Conservation (phyloP, 2,329 filamentous ascomycete species). For the Thielaviopsis euricoi region DNA sequence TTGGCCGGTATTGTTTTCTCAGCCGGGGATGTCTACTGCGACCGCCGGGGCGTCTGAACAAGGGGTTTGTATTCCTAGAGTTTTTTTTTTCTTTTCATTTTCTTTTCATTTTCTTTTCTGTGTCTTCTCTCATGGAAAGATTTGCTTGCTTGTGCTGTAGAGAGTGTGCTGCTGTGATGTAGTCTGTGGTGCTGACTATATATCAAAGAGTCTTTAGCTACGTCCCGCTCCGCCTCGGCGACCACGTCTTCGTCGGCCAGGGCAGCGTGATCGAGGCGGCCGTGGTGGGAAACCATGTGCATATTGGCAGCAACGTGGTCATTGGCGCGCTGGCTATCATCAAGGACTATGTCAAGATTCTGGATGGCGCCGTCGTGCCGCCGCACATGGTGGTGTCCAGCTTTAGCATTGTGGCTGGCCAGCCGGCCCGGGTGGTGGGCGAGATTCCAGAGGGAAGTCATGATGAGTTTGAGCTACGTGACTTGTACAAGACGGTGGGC, state of each 20-base stretch:
- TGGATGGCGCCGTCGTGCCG: conserved; percentile 73
- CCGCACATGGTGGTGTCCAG: conserved; percentile 83
- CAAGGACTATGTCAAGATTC: conserved; percentile 79
- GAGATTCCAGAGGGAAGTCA: conserved; percentile 60
- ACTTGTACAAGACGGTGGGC: conserved; percentile 47
- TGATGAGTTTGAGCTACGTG: conserved; percentile 46
- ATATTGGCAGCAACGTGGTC: conserved; percentile 61
- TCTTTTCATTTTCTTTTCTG: too few relatives aligned
- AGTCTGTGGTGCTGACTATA: not conserved
- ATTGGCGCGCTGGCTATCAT: conserved; percentile 80
- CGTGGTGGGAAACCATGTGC: conserved; percentile 67
- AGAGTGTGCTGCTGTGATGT: too few relatives aligned
- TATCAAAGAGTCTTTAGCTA: conserved; percentile 45
- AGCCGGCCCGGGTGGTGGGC: conserved; percentile 63
- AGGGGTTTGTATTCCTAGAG: conserved; percentile 33
- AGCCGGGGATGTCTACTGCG: conserved; percentile 62
- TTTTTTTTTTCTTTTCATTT: not conserved
- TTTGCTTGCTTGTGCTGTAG: too few relatives aligned
- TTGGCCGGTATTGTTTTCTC: conserved; percentile 84
- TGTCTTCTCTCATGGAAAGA: too few relatives aligned
- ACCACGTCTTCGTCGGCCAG: conserved; percentile 81
- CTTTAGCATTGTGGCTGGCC: conserved; percentile 77
- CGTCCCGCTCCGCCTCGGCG: conserved; percentile 81
- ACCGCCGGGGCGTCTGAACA: conserved; percentile 68
- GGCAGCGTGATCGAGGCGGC: conserved; percentile 67